Base-by-base conservation (phyloP, 331 rosid genomes). In the Malus hybrid region DNA sequence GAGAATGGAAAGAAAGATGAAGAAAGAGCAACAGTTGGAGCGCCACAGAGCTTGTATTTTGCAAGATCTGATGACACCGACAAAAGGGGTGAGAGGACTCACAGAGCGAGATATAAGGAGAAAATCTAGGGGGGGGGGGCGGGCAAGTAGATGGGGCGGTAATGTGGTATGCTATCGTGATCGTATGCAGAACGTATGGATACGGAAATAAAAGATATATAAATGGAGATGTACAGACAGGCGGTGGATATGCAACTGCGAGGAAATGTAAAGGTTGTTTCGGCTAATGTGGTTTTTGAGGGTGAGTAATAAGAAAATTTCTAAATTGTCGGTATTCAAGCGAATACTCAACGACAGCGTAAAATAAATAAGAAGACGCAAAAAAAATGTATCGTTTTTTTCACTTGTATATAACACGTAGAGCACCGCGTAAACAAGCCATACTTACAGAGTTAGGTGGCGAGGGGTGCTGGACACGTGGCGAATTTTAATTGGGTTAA, bases 11-110 rank as follows among this genome's bases (percentile, higher is more conserved):
- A 72, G 76, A 70, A 81, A 68, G 42, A 66, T 34, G 54, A 36
- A 69, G 80, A 76, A 80, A 46, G 31, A 70, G 79, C 31, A 19
- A 15, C 66, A 66, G 64, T 57, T n/a, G 50, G 73, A 74, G 72
- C 63, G 77, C 78, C 83, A 62, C 66, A 14, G 78, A 65, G 78
- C 54, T 24, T 19, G 67, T 81, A 62, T 48, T 60, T 71, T 76
- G 73, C 84, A 77, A 88, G 96, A 90, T 88, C 92, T 83, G 83
- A 13, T 60, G 19, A 80, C 93, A 88, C 96, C 96, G 91, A 90
- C 96, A 91, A 73, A 80, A 61, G 69, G 72, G 67, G 7, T 1
- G 77, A 61, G 68, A 32, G 56, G 77, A 28, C 44, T 39, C 31
- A 61, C 39, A 31, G 14, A 52, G 42, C 73, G 73, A 81, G 75